Conservation (phyloP, 2,329 filamentous ascomycete species). For the Pestalotiopsis fici region DNA sequence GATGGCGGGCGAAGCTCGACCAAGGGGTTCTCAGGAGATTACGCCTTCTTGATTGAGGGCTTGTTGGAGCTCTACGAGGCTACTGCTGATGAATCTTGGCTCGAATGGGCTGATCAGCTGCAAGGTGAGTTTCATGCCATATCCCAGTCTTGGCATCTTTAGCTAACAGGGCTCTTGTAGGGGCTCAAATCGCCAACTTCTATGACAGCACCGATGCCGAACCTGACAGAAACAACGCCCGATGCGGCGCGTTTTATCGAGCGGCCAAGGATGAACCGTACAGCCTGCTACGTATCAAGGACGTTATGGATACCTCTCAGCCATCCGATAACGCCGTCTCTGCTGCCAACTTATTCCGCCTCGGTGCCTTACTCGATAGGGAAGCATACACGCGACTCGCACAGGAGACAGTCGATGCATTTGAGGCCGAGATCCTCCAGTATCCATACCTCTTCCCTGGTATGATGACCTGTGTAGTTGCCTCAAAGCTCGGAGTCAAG, state of each 20-base stretch:
- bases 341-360: conserved; percentile 83
- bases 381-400: conserved; percentile 63
- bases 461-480: conserved; percentile 75
- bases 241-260: conserved; percentile 71
- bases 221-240: conserved; percentile 34
- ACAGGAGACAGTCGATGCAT: conserved; percentile 76
- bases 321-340: conserved; percentile 88
- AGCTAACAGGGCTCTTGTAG: not conserved
- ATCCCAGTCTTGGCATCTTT: not conserved
- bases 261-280: conserved; percentile 64
- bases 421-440: conserved; percentile 88
- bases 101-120: conserved; percentile 79
- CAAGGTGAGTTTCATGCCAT: conserved; percentile 37
- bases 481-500: conserved; percentile 69
- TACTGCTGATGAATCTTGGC: conserved; percentile 73
- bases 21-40: conserved; percentile 87
- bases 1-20: conserved; percentile 64
- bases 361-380: conserved; percentile 62
- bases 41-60: conserved; percentile 84
- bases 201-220: conserved; percentile 58
- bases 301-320: conserved; percentile 90
- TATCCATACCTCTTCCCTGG: conserved; percentile 91
- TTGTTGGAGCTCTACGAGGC: conserved; percentile 83
- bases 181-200: conserved; percentile 70
- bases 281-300: conserved; percentile 84